Evolutionary conservation across 805 yeast species (phyloP), one percentile per base, ranked within the genome.

Genomic region (Candida manassasensis): DNA sequence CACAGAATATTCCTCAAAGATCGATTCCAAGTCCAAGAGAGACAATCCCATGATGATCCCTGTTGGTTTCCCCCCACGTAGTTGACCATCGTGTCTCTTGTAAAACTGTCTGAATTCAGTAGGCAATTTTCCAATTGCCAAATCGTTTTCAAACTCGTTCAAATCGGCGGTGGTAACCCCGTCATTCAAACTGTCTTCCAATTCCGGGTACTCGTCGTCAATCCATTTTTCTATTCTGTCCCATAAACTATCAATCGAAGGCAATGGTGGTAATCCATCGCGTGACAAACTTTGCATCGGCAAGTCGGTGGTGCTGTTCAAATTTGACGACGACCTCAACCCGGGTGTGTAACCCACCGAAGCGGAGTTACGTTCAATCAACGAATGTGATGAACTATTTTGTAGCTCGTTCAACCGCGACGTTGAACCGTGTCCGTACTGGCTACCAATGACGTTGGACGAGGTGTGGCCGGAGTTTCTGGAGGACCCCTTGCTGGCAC

Each of bases 201-300:
- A 59, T 42, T 67, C 73, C 2, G 73, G 72, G 43, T 66, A 67
- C 44, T 67, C 72, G 32, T 63, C 67, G 27, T 67, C 73, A 39
- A 66, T 52, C 63, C 69, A 67, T 28, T 43, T 42, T 39, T 63
- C 72, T 32, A 67, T 55, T 22, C 71, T 49, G 41, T 57, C 62
- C 73, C 72, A 67, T 34, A 67, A 51, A 4, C 68, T 56, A 39
- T 67, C 73, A 16, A 67, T 48, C 17, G 62, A 53, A 12, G 77
- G 77, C 35, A 71, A 52, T 13, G 77, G 77, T 16, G 75, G 73
- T 41, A 60, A 71, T 1, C 78, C 78, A 25, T 63, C 62, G 52
- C 45, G 55, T 59, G 48, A 66, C 58, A 57, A 69, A 38, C 48
- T 68, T 61, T 63, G 67, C 55, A 70, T 52, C 37, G 71, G 73